These are phyloP conservation scores for Blastobotrys proliferans DNA, from an alignment of 1,139 yeast species.

Conservation along the genomic window DNA sequence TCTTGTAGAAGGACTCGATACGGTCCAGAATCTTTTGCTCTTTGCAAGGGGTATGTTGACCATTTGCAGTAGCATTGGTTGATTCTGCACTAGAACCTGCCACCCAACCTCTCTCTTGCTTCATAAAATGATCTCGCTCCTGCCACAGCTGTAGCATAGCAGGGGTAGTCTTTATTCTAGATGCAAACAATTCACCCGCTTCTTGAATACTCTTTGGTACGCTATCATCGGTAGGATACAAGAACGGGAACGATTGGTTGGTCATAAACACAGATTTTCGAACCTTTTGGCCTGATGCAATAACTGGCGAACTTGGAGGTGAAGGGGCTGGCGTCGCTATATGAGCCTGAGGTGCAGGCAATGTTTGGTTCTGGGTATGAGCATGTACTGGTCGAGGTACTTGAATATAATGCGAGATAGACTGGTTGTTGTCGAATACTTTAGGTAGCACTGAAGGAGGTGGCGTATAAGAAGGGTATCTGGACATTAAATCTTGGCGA, in stretches of 20 bases:
- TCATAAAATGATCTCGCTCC: constrained; percentile 65
- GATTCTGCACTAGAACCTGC: constrained; percentile 6
- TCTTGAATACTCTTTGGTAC: constrained; percentile 77
- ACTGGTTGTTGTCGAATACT: constrained; percentile 45
- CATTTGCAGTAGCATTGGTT: neutral
- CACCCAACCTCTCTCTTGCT: constrained; percentile 69
- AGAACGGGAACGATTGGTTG: constrained; percentile 73
- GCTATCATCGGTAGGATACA: constrained; percentile 53
- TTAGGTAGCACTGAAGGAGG: constrained; percentile 45
- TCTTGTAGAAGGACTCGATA: constrained; percentile 57
- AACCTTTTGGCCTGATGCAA: constrained; percentile 51
- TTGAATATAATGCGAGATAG: constrained; percentile 41
- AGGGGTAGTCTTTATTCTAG: constrained; percentile 62
- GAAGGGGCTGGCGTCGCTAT: constrained; percentile 89
- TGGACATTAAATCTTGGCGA: constrained; percentile 65
- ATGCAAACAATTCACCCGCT: constrained; percentile 62
- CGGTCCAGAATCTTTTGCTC: constrained; percentile 48
- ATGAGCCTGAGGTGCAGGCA: constrained; percentile 65
- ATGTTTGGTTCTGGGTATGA: constrained; percentile 51
- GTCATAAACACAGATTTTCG: constrained; percentile 69
- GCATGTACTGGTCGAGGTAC: constrained; percentile 53
- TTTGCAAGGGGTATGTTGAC: neutral
- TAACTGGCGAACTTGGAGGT: constrained; percentile 63
- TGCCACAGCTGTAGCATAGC: constrained; percentile 66
- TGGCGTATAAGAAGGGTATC: constrained; percentile 68